A percentile compares a stretch with the other conserved stretches of the same genome.
Conservation (phyloP, 306 rosid species). For the Fragaria ananassa region DNA sequence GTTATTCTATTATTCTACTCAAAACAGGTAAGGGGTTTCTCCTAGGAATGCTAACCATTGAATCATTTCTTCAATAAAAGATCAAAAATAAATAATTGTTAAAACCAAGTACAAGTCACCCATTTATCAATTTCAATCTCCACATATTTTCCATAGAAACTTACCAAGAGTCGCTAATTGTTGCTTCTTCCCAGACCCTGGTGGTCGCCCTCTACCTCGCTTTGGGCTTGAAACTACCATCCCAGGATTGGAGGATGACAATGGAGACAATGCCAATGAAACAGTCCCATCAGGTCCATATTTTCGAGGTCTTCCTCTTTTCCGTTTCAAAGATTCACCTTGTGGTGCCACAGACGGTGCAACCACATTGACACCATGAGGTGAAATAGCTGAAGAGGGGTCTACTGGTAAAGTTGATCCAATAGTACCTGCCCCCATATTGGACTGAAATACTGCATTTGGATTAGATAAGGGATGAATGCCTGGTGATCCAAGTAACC, state of each 20-base stretch:
- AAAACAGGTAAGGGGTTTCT: background rate
- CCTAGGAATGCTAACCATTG: too few species aligned
- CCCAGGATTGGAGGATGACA: conserved; percentile 49
- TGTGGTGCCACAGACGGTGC: conserved; percentile 53
- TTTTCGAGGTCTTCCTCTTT: conserved; percentile 93
- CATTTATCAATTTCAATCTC: conserved; percentile 5
- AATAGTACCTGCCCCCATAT: conserved; percentile 50
- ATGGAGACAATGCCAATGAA: conserved; percentile 69
- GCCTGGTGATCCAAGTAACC: conserved; percentile 54
- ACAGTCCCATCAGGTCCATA: conserved; percentile 85
- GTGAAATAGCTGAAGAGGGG: conserved; percentile 49
- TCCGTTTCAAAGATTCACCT: conserved; percentile 67
- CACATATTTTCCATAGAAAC: conserved; percentile 18
- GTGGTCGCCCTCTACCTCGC: conserved; percentile 89
- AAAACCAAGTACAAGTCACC: conserved; percentile 13
- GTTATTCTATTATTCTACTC: background rate
- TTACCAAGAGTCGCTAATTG: conserved; percentile 75
- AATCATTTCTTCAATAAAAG: background rate
- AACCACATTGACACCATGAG: conserved; percentile 68
- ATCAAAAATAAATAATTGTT: background rate
- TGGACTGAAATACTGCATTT: conserved; percentile 57
- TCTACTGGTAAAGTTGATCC: conserved; percentile 64
- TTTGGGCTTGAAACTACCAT: conserved; percentile 41
- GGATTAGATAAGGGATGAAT: conserved; percentile 54
- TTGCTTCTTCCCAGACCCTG: conserved; percentile 86